Evolutionary conservation across 2,329 filamentous ascomycete species (phyloP), one percentile per base, ranked within the genome.

Genomic region (Talaromyces albobiverticillius): DNA sequence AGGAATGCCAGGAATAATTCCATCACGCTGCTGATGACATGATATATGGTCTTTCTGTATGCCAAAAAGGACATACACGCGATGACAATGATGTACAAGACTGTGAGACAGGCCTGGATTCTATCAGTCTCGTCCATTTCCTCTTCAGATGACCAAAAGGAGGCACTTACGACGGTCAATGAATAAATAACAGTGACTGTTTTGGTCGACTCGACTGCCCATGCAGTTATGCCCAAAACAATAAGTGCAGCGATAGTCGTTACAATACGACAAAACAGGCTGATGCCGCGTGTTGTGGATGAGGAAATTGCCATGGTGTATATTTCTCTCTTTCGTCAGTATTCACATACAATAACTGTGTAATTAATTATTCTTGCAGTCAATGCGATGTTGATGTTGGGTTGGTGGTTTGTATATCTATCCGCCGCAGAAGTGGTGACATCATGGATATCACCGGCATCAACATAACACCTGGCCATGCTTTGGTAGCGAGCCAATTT

Each of bases 141-240:
- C 13, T 40, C 6, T 7, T 7, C 4, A n/a, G 36, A 40, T n/a
- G 11, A 14, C 18, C 6, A 9, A 26, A 29, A 26, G 25, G 7
- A 2, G 9, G 23, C 23, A 60, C 59, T 22, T 53, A 60, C 60
- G 22, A 61, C 43, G 1, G 55, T 53, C 20, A 62, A 29, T 7
- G 60, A 29, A 34, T 51, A 62, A 3, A 62, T 61, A 13, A 62
- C 61, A 1, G 60, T 59, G 3, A 62, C 51, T 9, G 60, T 56
- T 26, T 62, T 61, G 6, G 55, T 54, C 2, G 55, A 46, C 4
- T 38, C 36, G 26, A 46, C 58, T 45, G 61, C 60, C 61, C 61
- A 62, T 29, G 54, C 61, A 40, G 54, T 61, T 46, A 62, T 61
- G 18, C 57, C 61, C 9, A 62, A 47, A 3, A 62, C 57, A 31